Percentiles rank a stretch among this genome's conserved stretches.
Conservation (phyloP, 129 eudicot species). For the Centrapalus pauciflorus region DNA sequence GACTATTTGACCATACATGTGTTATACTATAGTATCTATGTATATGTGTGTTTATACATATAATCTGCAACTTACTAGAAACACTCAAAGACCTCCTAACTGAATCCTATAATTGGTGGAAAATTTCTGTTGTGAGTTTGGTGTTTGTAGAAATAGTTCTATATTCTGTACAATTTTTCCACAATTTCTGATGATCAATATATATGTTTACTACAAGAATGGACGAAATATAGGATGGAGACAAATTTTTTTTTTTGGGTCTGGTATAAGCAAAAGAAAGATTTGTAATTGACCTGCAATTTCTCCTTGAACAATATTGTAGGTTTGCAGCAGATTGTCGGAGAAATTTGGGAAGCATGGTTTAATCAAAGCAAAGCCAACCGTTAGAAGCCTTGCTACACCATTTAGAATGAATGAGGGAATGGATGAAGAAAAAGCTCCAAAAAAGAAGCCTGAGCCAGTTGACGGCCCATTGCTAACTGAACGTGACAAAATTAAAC, state of each 20-base stretch:
- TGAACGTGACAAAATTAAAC: conserved; percentile 90
- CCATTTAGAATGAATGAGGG: conserved; percentile 96
- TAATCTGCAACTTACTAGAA: background rate
- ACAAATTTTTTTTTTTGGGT: background rate
- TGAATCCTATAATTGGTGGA: background rate
- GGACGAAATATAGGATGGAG: background rate
- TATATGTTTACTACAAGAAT: background rate
- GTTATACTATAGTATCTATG: too few species aligned
- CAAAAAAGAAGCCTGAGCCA: conserved; percentile 85
- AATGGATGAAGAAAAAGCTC: conserved; percentile 82
- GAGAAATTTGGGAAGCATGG: conserved; percentile 95
- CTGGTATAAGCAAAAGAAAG: background rate
- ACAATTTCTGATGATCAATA: background rate
- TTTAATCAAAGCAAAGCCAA: conserved; percentile 71
- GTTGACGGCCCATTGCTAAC: conserved; percentile 88
- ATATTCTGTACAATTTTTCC: background rate
- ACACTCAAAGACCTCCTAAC: background rate
- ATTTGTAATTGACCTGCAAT: background rate
- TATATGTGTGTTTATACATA: too few species aligned
- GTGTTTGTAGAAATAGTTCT: background rate
- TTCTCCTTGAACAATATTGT: conserved; percentile 11
- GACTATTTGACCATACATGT: too few species aligned
- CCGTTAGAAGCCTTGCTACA: conserved; percentile 84
- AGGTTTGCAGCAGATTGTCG: conserved; percentile 77
- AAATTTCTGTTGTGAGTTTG: background rate